Conservation (phyloP, 2,329 filamentous ascomycete genomes). For the Epicoccum nigrum region DNA sequence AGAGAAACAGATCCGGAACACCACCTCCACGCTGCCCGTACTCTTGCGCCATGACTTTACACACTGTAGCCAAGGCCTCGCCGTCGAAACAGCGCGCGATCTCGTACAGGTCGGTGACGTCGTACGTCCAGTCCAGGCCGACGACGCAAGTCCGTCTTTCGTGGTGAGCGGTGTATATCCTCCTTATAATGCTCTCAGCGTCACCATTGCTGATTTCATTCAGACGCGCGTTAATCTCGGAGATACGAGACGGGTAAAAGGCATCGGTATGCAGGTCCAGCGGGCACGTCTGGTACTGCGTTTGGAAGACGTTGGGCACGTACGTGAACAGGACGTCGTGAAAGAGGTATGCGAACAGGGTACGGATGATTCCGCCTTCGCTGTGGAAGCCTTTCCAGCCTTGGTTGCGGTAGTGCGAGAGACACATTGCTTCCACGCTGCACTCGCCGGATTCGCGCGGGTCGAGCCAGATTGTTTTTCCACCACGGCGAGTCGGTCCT, state of each 20-base stretch:
- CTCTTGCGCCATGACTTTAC: slow-evolving; percentile 94
- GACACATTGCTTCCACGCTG: slow-evolving; percentile 91
- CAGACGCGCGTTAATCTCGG: slow-evolving; percentile 86
- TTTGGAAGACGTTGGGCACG: slow-evolving; percentile 96
- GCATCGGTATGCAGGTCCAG: slow-evolving; percentile 91
- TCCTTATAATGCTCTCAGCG: slow-evolving; percentile 69
- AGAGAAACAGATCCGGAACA: slow-evolving; percentile 90
- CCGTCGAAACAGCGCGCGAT: slow-evolving; percentile 79
- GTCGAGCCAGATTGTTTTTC: slow-evolving; percentile 89
- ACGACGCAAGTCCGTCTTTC: slow-evolving; percentile 82
- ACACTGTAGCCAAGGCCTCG: slow-evolving; percentile 80
- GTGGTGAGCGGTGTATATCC: slow-evolving; percentile 71
- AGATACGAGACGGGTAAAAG: slow-evolving; percentile 84
- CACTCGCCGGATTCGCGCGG: slow-evolving; percentile 75
- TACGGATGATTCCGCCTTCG: slow-evolving; percentile 91
- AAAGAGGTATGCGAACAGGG: slow-evolving; percentile 82
- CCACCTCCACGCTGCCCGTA: slow-evolving; percentile 86
- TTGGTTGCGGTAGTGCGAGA: slow-evolving; percentile 79
- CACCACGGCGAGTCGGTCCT: slow-evolving; percentile 53
- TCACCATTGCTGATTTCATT: slow-evolving; percentile 86
- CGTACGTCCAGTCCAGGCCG: slow-evolving; percentile 89
- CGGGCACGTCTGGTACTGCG: slow-evolving; percentile 90
- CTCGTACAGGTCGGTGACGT: slow-evolving; percentile 76
- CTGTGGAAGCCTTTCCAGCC: slow-evolving; percentile 96
- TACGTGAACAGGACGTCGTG: slow-evolving; percentile 92